A percentile compares a stretch with the other conserved stretches of the same genome.
These are phyloP conservation scores for Begonia masoniana DNA, from an alignment of 306 rosid genomes.

Conservation along the genomic window DNA sequence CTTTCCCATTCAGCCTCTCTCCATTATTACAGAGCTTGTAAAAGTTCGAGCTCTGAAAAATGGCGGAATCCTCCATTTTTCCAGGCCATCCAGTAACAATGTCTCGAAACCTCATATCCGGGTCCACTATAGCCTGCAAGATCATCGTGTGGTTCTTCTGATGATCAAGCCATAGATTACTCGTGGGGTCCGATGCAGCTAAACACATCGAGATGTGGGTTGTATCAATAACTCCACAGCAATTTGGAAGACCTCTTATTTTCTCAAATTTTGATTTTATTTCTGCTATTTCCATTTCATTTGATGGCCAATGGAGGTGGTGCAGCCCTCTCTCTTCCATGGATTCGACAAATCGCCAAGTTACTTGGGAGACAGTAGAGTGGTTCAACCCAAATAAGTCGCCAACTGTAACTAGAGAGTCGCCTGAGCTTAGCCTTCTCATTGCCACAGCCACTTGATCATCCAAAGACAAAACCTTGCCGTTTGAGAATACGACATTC, in stretches of 20 bases:
- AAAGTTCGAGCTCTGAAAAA: conserved; percentile 58
- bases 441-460: conserved; percentile 66
- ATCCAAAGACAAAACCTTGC: conserved; percentile 28
- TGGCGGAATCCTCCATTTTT: conserved; percentile 47
- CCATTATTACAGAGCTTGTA: conserved; percentile 44
- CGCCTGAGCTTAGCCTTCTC: conserved; percentile 78
- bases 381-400: conserved; percentile 65
- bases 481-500: neutral
- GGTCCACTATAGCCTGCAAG: conserved; percentile 80
- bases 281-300: conserved; percentile 43
- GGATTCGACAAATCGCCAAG: conserved; percentile 70
- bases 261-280: conserved; percentile 68
- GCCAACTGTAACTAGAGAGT: conserved; percentile 50
- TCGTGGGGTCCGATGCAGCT: conserved; percentile 47
- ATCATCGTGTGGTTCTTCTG: conserved; percentile 81
- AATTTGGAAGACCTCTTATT: conserved; percentile 65
- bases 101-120: conserved; percentile 75
- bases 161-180: conserved; percentile 67
- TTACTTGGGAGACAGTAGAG: conserved; percentile 77
- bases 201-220: conserved; percentile 71
- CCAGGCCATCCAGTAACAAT: conserved; percentile 89
- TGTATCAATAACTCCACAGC: conserved; percentile 62
- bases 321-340: conserved; percentile 71
- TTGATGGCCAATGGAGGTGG: conserved; percentile 75
- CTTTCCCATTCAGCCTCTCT: conserved; percentile 57